Evolutionary conservation across 768 basidiomycete species (phyloP).

Genomic region (Termitomyces sp.): DNA sequence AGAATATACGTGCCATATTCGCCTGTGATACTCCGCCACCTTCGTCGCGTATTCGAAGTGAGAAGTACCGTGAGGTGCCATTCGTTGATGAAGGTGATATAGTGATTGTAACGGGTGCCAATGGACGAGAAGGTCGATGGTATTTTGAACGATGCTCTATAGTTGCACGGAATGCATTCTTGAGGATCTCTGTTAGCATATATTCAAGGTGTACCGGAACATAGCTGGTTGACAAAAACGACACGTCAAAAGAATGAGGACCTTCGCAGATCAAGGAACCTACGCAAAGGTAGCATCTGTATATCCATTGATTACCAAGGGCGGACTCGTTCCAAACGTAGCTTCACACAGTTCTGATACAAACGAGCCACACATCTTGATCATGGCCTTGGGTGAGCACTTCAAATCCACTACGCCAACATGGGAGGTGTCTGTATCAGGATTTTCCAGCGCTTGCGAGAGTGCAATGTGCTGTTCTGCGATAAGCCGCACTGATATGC

Average conservation of each 20-base stretch:
- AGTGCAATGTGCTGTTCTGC: constrained; percentile 90
- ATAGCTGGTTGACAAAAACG: constrained; percentile 34
- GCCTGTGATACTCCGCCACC: constrained; percentile 78
- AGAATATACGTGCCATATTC: constrained; percentile 78
- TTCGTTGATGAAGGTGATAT: constrained; percentile 45
- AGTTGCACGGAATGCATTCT: constrained; percentile 88
- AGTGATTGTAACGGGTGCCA: constrained; percentile 69
- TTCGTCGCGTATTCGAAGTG: constrained; percentile 77
- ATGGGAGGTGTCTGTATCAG: constrained; percentile 30
- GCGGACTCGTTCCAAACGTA: constrained; percentile 68
- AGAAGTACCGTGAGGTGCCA: constrained; percentile 45
- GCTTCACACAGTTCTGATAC: constrained; percentile 82
- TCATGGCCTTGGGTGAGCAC: constrained; percentile 69
- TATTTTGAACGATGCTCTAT: constrained; percentile 63
- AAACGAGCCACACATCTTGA: constrained; percentile 76
- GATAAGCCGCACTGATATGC: constrained; percentile 82
- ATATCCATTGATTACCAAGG: constrained; percentile 66
- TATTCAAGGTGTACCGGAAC: constrained; percentile 90
- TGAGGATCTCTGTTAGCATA: constrained; percentile 84
- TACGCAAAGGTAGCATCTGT: constrained; percentile 72
- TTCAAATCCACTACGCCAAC: constrained; percentile 71
- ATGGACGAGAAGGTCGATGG: constrained; percentile 25
- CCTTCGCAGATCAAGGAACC: constrained; percentile 24
- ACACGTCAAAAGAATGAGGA: constrained; percentile 2
- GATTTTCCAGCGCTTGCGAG: constrained; percentile 55